Evolutionary conservation across 345 rosid genomes (phyloP), one percentile per base, ranked within the genome.

Genomic region (Rhizophora apiculata): DNA sequence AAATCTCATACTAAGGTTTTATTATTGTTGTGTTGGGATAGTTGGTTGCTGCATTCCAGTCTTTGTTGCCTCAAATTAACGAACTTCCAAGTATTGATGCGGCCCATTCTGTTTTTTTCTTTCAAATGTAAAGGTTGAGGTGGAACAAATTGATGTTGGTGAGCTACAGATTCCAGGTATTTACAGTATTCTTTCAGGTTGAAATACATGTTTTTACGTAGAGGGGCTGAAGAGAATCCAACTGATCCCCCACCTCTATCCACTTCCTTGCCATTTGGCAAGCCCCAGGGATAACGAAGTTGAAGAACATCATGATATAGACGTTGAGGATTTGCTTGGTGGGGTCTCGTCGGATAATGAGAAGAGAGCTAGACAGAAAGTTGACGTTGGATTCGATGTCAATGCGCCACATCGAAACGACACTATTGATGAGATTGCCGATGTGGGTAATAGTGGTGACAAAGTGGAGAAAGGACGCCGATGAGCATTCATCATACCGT

Each of bases 141-240:
- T 90, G 72, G 96, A 90, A 75, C 82, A 80, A 71, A 89, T 92
- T 72, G 93, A 92, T 72, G 82, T 88, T 64, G 87, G 87, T 39
- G 86, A 76, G 57, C 82, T 81, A 22, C 85, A 75, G 51, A 74
- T 69, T 67, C 68, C 82, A 79, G 92, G 92, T 87, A 74, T 71
- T 63, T 73, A 18, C 58, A 54, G 27, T 66, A 21, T 71, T n/a
- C 30, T 72, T 63, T 27, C 43, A 36, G 36, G 18, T 53, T 67
- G 58, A 49, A 26, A 37, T 43, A 19, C 16, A 46, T 68, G 43
- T 46, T 24, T 67, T 34, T 57, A 43, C 2, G 5, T 6, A 34
- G 9, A 30, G n/a, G n/a, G n/a, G n/a, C n/a, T n/a, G n/a, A n/a
- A n/a, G n/a, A n/a, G n/a, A n/a, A n/a, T n/a, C n/a, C n/a, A n/a